Conservation (phyloP, 495 filamentous ascomycete genomes). For the Penicillium simplicissimum region DNA sequence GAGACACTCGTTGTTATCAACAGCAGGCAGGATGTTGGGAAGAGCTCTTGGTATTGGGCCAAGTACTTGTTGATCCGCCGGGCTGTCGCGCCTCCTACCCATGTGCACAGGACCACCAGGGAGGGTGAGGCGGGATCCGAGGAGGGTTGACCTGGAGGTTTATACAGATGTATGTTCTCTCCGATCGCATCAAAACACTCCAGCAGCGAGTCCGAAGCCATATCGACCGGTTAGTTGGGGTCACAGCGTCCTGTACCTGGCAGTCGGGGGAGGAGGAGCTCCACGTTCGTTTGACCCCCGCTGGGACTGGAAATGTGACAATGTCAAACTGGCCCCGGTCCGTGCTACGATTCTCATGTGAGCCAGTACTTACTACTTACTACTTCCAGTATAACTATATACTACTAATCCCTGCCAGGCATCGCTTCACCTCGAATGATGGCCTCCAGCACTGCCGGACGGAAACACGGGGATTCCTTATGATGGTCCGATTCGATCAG, state of each 20-base stretch:
- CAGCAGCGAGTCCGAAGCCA: slow-evolving; percentile 12
- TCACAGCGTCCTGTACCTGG: neutral
- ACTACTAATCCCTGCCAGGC: neutral
- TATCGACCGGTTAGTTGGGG: slow-evolving; percentile 5
- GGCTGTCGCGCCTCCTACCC: slow-evolving; percentile 32
- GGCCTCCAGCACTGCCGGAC: neutral
- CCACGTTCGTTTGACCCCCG: no score
- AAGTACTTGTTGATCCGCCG: slow-evolving; percentile 35
- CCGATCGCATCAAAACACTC: slow-evolving; percentile 15
- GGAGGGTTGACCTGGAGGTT: slow-evolving; percentile 13
- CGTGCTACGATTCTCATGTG: neutral
- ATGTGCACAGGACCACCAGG: slow-evolving; percentile 33
- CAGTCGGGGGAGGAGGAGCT: neutral
- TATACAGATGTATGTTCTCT: slow-evolving; percentile 23
- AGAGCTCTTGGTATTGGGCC: slow-evolving; percentile 20
- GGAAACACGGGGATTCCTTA: no score
- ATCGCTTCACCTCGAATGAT: neutral
- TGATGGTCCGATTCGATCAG: neutral
- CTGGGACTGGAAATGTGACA: no score
- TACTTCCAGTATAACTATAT: neutral
- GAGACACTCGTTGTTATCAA: slow-evolving; percentile 25
- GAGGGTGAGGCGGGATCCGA: slow-evolving; percentile 11
- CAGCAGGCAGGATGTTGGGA: slow-evolving; percentile 28
- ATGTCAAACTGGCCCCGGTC: neutral
- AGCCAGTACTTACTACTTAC: neutral